phyloP scores from a whole-genome alignment of 2,329 filamentous ascomycete species.

The Cordyceps javanica region DNA sequence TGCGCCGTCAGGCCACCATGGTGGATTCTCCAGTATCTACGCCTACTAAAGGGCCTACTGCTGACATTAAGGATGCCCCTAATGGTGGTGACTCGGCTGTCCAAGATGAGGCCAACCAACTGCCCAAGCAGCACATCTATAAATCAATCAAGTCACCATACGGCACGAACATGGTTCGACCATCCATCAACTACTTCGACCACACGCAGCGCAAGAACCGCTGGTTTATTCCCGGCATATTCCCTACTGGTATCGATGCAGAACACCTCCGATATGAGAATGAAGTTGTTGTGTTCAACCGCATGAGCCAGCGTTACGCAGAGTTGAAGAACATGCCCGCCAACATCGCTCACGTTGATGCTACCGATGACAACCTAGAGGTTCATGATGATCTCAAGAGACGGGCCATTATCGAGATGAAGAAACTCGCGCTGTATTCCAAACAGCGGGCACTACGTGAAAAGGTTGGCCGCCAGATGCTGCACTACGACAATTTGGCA shows the following conservation, averaged over 20 bases:
- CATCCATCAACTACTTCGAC: conserved; percentile 69
- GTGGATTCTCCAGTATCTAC: conserved; percentile 37
- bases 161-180: conserved; percentile 44
- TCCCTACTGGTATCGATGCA: conserved; percentile 82
- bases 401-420: conserved; percentile 91
- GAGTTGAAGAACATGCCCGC: conserved; percentile 80
- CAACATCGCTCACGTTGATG: conserved; percentile 84
- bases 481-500: conserved; percentile 90
- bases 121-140: conserved; percentile 48
- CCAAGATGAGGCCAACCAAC: conserved; percentile 26
- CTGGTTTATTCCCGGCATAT: conserved; percentile 76
- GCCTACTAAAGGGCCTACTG: conserved; percentile 24
- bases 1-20: conserved; percentile 54
- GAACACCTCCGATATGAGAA: conserved; percentile 81
- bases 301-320: conserved; percentile 75
- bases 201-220: conserved; percentile 72
- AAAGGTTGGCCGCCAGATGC: conserved; percentile 84
- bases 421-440: conserved; percentile 78
- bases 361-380: conserved; percentile 58
- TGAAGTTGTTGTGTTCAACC: conserved; percentile 83
- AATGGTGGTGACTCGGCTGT: conserved; percentile 29
- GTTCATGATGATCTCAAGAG: conserved; percentile 79
- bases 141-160: conserved; percentile 74
- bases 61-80: conserved; percentile 25
- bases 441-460: conserved; percentile 84